Base-by-base conservation (phyloP, 2,329 filamentous ascomycete genomes). In the Talaromyces atroroseus region DNA sequence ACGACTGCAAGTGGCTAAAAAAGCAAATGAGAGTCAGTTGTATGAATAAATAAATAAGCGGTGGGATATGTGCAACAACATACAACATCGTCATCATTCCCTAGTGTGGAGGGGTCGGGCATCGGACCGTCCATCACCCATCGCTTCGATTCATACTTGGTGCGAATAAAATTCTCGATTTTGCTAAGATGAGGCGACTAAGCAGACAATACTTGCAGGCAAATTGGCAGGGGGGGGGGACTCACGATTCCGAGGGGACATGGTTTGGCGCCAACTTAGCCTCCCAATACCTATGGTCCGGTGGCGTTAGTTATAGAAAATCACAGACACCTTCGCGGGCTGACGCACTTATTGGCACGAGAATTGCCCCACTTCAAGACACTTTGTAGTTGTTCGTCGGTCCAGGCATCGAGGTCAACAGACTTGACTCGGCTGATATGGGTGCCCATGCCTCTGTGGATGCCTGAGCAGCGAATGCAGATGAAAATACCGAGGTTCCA, bases 121-220 rank as follows among this genome's bases (percentile, higher is more conserved):
- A 95, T 92, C 5, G 85, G 86, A 1, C 94, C 94, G 59, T 99
- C 94, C 92, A 97, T 97, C n/a, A 91, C 88, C 94, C 94, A 99
- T 76, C 95, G 83, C 82, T 96, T 97, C 54, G 94, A 88, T 73
- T 99, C 94, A 74, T 99, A 99, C 75, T 99, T 99, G 56, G 95
- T 99, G 63, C 94, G 86, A 66, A 99, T 97, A 69, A 99, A 99
- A 79, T 97, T 99, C 81, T 99, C 94, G 65, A 99, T 97, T 81
- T 99, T 99, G 63, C 80, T 82, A 59, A 54, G 51, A 8, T 2
- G 24, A 20, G 16, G 2, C 26, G 14, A 45, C 65, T 34, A 66
- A 62, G 38, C 21, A 20, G 10, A 18, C n/a, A 23, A 21, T 11
- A 4, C 10, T n/a, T 1, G 23, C 11, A 34, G 20, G 12, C 29